These are phyloP conservation scores for Taiozyma onychis DNA, from an alignment of 1,139 yeast genomes.

Conservation along the genomic window DNA sequence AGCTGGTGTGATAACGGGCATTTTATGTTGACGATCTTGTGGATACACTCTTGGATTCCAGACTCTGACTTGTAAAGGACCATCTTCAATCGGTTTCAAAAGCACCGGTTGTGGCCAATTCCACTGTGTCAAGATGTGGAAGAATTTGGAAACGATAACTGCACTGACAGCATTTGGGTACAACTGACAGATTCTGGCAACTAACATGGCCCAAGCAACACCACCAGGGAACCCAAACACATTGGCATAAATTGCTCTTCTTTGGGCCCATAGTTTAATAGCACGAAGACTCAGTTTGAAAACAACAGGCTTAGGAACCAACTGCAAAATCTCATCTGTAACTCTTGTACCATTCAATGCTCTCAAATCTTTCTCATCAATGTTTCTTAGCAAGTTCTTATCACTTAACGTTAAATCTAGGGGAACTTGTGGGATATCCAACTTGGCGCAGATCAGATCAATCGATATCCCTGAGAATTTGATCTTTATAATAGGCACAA, in stretches of 20 bases:
- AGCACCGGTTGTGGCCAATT: conserved; percentile 98
- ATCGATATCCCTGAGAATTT: conserved; percentile 86
- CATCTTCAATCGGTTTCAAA: conserved; percentile 89
- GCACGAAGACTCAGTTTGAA: conserved; percentile 91
- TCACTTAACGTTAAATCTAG: conserved; percentile 68
- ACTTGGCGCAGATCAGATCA: conserved; percentile 78
- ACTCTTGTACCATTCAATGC: conserved; percentile 95
- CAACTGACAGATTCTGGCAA: conserved; percentile 91
- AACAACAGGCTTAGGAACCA: conserved; percentile 91
- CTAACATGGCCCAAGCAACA: conserved; percentile 99
- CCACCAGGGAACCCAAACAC: conserved; percentile 99
- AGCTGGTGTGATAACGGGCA: conserved; percentile 99
- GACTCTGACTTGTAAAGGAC: conserved; percentile 90
- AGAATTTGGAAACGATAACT: conserved; percentile 81
- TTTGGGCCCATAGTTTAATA: conserved; percentile 94
- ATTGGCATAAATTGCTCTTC: conserved; percentile 89
- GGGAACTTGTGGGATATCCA: conserved; percentile 82
- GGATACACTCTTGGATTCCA: conserved; percentile 95
- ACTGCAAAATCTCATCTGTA: conserved; percentile 82
- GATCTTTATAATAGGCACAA: conserved; percentile 88
- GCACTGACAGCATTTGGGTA: conserved; percentile 97
- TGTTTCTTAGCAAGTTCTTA: conserved; percentile 73
- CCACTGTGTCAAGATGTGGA: conserved; percentile 84
- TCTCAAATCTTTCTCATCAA: conserved; percentile 87
- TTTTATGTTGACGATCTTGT: conserved; percentile 80